These are phyloP conservation scores for Cordyceps cicadae DNA, from an alignment of 2,329 filamentous ascomycete genomes.

Conservation along the genomic window DNA sequence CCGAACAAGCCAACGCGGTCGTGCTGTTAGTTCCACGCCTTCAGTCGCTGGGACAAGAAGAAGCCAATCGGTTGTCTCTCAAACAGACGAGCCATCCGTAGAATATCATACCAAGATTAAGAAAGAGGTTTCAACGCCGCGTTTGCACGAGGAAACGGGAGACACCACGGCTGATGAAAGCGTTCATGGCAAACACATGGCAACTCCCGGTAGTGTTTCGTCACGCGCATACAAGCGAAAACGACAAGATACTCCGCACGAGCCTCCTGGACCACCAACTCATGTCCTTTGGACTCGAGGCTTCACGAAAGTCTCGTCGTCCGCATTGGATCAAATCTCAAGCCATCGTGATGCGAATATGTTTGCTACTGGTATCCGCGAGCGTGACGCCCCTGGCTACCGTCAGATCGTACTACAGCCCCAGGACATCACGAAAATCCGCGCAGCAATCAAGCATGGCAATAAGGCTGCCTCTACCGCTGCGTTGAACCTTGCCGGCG, in stretches of 20 bases:
- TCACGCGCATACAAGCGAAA: slow-evolving; percentile 46
- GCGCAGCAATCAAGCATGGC: slow-evolving; percentile 65
- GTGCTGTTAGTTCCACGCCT: slow-evolving; percentile 27
- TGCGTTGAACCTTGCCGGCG: slow-evolving; percentile 52
- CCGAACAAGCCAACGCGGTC: slow-evolving; percentile 28
- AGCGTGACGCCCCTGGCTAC: slow-evolving; percentile 69
- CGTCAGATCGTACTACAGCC: slow-evolving; percentile 64
- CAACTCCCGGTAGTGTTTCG: slow-evolving; percentile 30
- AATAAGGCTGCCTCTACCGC: slow-evolving; percentile 55
- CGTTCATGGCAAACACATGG: slow-evolving; percentile 29
- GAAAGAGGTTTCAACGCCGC: slow-evolving; percentile 50
- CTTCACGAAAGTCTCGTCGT: slow-evolving; percentile 63
- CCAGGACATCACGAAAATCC: slow-evolving; percentile 71
- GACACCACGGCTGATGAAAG: slow-evolving; percentile 51
- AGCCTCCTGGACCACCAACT: slow-evolving; percentile 48
- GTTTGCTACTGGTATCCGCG: slow-evolving; percentile 67
- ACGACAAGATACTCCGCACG: slow-evolving; percentile 41
- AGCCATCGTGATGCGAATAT: slow-evolving; percentile 72
- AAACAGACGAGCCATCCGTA: slow-evolving; percentile 39
- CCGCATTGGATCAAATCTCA: slow-evolving; percentile 67
- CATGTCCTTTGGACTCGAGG: slow-evolving; percentile 69
- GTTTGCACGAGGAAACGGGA: slow-evolving; percentile 44
- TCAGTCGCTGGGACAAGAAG: slow-evolving; percentile 28
- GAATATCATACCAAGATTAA: slow-evolving; percentile 43
- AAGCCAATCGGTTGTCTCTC: slow-evolving; percentile 39